Evolutionary conservation across 441 rosid genomes (phyloP), one percentile per base, ranked within the genome.

Genomic region (Hura crepitans): DNA sequence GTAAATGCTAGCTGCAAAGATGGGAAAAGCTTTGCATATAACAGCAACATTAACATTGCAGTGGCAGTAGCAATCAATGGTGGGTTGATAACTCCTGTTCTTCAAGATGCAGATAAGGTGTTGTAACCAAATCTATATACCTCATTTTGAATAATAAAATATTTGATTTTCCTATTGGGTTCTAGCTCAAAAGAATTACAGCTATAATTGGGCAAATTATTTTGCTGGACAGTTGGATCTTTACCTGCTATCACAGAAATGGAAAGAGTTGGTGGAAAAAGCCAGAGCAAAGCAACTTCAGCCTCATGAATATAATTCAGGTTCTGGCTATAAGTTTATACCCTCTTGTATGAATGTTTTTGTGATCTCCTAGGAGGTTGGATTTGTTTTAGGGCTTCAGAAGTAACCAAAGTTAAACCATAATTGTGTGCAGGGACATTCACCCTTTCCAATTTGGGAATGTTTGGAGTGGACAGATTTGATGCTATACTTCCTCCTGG

Each of bases 401-500:
- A 39, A 13, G 61, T 22, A 53, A 33, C 28, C 54, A 37, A 59
- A 8, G n/a, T 30, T 68, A 61, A 66, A 47, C 37, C 72, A 42
- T 65, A 47, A 30, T 76, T 30, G 39, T 53, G 13, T 74, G 80
- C 87, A 95, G 99, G 99, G 63, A 92, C 99, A 59, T 95, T 95
- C 80, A 92, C 97, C 45, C 81, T 95, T 58, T 95, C 97, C 71
- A 92, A 92, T 78, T 83, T 95, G 46, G 99, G 98, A 55, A 92
- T 92, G 97, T 94, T 89, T 79, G 97, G 97, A 65, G 97, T 90
- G 54, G 97, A 92, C 79, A 86, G 92, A 72, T 94, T 94, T 77
- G 97, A 94, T 85, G 99, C 99, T 73, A 95, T 95, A 78, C 97
- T 90, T 70, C 97, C 99, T 33, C 96, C 99, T 42, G 93, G 97